Percentiles rank a stretch among this genome's conserved stretches.
Evolutionary conservation across 2,329 filamentous ascomycete genomes (phyloP).

Genomic region (Amesomyces nigricolor): DNA sequence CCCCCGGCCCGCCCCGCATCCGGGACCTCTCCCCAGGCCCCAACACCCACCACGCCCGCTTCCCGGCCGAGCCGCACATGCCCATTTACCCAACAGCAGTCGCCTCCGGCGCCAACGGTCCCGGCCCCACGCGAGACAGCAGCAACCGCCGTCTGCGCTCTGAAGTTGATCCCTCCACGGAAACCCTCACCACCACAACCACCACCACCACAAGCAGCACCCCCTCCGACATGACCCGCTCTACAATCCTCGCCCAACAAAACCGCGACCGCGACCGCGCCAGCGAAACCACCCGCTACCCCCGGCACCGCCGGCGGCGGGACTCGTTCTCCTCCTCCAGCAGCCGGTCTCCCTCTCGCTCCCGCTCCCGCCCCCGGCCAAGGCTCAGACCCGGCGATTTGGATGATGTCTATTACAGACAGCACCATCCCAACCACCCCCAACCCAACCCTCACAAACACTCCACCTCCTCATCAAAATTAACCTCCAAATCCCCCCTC

Average conservation of each 20-base stretch:
- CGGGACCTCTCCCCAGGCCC: slow-evolving; percentile 9
- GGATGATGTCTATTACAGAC: not conserved
- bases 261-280: not conserved
- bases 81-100: slow-evolving; percentile 5
- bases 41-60: not conserved
- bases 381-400: slow-evolving; percentile 6
- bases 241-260: too few relatives aligned
- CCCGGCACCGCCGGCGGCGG: not conserved
- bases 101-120: slow-evolving; percentile 1
- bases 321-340: not conserved
- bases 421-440: not conserved
- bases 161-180: not conserved
- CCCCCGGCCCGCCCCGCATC: slow-evolving; percentile 11
- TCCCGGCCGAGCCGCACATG: slow-evolving; percentile 11
- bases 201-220: not conserved
- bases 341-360: slow-evolving; percentile 5
- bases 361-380: not conserved
- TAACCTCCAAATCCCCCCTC: not conserved
- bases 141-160: not conserved
- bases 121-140: not conserved
- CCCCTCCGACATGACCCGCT: too few relatives aligned
- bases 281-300: not conserved
- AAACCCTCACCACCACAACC: not conserved
- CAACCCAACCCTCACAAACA: not conserved
- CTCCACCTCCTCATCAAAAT: not conserved